phyloP scores from a whole-genome alignment of 768 basidiomycete species.

The Lanmaoa rubissima region DNA sequence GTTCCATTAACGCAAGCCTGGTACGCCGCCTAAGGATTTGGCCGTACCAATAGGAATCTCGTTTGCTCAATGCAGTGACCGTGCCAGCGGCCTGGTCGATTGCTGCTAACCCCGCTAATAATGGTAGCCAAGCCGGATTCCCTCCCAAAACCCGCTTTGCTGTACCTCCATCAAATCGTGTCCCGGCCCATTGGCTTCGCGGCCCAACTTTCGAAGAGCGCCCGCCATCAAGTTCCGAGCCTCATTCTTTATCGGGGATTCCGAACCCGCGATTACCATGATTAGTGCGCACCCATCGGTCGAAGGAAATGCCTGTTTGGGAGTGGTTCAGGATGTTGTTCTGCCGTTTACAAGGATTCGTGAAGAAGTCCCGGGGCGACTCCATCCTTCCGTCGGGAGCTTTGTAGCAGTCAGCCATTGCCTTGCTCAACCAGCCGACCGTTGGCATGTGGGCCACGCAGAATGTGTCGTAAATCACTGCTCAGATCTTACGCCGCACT shows the following conservation, averaged over 20 bases:
- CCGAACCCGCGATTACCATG: not conserved
- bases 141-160: slow-evolving; percentile 7
- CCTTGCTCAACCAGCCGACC: not conserved
- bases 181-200: not conserved
- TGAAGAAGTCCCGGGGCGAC: not conserved
- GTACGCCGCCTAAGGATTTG: not conserved
- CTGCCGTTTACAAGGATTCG: not conserved
- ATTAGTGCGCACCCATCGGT: not conserved
- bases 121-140: not conserved
- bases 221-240: not conserved
- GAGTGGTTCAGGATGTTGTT: not conserved
- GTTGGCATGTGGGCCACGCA: slow-evolving; percentile 1
- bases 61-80: not conserved
- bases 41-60: not conserved
- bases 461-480: not conserved
- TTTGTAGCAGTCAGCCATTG: not conserved
- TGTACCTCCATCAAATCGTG: slow-evolving; percentile 1
- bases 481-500: slow-evolving; percentile 1
- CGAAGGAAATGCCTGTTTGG: not conserved
- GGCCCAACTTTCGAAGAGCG: not conserved
- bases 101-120: not conserved
- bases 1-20: not conserved
- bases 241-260: not conserved
- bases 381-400: not conserved
- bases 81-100: not conserved